A percentile compares a stretch with the other conserved stretches of the same genome.
phyloP scores from a whole-genome alignment of 768 basidiomycete species.

The Cubamyces sp. region DNA sequence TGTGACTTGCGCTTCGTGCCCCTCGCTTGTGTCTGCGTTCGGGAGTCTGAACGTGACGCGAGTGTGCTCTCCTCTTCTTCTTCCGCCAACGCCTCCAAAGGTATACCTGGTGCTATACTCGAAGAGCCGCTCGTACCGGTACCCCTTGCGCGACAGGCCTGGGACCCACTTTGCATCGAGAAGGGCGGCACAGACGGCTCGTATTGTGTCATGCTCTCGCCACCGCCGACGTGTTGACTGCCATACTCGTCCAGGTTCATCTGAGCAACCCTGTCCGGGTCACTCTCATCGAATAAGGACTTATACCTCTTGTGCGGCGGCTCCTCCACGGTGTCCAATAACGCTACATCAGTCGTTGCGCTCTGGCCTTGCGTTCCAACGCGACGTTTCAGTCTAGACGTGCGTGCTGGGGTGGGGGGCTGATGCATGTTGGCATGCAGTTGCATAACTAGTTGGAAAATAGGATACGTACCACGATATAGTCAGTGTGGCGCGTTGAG shows the following conservation, averaged over 20 bases:
- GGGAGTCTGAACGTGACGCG: conserved; percentile 14
- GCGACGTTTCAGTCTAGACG: conserved; percentile 55
- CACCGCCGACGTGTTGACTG: conserved; percentile 15
- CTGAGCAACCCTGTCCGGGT: conserved; percentile 48
- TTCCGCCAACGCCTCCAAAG: conserved; percentile 48
- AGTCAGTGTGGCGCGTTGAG: not conserved
- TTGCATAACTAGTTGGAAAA: too few species aligned
- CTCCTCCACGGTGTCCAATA: conserved; percentile 42
- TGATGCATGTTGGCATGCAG: not conserved
- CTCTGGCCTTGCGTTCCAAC: conserved; percentile 39
- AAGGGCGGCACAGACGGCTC: conserved; percentile 19
- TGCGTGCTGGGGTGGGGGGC: conserved; percentile 15
- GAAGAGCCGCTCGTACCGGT: conserved; percentile 1
- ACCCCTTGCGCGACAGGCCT: not conserved
- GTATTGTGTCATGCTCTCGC: conserved; percentile 35
- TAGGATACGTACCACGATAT: conserved; percentile 3
- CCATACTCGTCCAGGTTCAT: conserved; percentile 24
- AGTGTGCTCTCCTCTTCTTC: conserved; percentile 55
- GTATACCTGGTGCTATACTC: conserved; percentile 11
- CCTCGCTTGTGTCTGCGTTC: conserved; percentile 22
- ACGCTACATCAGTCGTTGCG: conserved; percentile 28
- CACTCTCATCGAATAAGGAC: conserved; percentile 67
- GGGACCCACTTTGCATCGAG: conserved; percentile 20
- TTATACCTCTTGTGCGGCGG: conserved; percentile 73
- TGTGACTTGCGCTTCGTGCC: conserved; percentile 47